These are phyloP conservation scores for Chlorella sp. DNA, from an alignment of 139 green algal species.

Conservation along the genomic window DNA sequence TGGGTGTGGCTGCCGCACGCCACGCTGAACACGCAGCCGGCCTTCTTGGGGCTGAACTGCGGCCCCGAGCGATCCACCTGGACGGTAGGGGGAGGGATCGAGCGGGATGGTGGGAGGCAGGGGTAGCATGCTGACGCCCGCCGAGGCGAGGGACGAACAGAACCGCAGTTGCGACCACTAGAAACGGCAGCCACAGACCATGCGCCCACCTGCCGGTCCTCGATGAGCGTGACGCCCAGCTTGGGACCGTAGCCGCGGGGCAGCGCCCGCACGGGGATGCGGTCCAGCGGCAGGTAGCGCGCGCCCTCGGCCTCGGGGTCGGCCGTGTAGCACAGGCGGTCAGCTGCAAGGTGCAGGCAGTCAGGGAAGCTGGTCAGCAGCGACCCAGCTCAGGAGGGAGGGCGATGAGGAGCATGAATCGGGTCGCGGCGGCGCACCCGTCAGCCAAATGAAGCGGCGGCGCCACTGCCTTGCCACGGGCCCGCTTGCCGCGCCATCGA, in stretches of 20 bases:
- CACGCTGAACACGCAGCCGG: conserved; percentile 44
- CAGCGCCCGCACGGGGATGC: conserved; percentile 45
- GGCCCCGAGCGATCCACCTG: conserved; percentile 15
- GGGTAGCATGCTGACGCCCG: too few relatives aligned
- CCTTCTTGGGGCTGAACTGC: conserved; percentile 16
- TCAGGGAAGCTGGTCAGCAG: too few relatives aligned
- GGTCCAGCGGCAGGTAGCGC: conserved; percentile 47
- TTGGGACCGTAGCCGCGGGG: conserved; percentile 44
- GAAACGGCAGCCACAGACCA: neutral
- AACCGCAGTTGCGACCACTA: too few relatives aligned
- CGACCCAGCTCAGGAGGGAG: too few relatives aligned
- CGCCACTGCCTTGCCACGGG: conserved; percentile 33
- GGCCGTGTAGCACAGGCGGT: conserved; percentile 47
- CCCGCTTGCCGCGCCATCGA: conserved; percentile 2
- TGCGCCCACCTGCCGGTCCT: conserved; percentile 19
- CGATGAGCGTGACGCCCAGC: conserved; percentile 42
- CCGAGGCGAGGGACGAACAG: too few relatives aligned
- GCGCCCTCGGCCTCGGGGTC: conserved; percentile 5
- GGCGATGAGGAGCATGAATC: too few relatives aligned
- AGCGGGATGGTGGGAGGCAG: neutral
- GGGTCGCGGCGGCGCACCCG: neutral
- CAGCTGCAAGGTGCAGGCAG: neutral
- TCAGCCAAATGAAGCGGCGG: conserved; percentile 32
- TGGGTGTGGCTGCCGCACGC: conserved; percentile 44
- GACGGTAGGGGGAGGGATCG: neutral